phyloP scores from a whole-genome alignment of 176 grass and related monocot species.

The Musa schizocarpa region DNA sequence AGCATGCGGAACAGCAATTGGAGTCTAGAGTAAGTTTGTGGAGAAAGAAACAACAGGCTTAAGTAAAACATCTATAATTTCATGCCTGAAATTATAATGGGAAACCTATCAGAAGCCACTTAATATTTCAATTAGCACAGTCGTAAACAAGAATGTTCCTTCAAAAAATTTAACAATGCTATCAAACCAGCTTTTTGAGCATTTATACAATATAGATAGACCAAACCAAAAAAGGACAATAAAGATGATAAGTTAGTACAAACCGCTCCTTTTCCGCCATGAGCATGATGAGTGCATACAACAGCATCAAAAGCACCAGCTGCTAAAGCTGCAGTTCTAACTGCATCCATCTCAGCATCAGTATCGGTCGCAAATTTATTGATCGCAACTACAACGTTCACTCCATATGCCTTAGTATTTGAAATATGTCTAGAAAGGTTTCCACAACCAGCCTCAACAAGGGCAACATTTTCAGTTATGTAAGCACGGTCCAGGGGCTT shows the following conservation, averaged over 20 bases:
- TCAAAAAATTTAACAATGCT: neutral
- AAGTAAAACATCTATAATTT: neutral
- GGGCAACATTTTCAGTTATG: conserved; percentile 67
- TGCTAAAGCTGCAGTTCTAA: conserved; percentile 51
- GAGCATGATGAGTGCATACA: conserved; percentile 81
- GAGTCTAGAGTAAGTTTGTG: neutral
- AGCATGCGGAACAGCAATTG: neutral
- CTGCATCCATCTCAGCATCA: conserved; percentile 71
- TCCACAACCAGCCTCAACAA: conserved; percentile 88
- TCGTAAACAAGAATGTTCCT: too few relatives aligned
- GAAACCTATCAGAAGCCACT: too few relatives aligned
- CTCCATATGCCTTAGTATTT: conserved; percentile 68
- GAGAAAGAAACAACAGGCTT: neutral
- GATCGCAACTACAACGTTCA: conserved; percentile 84
- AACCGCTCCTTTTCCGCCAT: conserved; percentile 94
- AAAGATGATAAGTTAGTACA: conserved; percentile 26
- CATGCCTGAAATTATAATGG: neutral
- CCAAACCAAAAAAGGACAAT: conserved; percentile 1
- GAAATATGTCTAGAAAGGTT: conserved; percentile 80
- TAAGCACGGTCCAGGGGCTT: conserved; percentile 85
- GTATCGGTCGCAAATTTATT: conserved; percentile 93
- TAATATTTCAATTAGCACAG: too few relatives aligned
- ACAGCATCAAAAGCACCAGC: conserved; percentile 92
- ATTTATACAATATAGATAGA: conserved; percentile 2
- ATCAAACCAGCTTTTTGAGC: neutral